Base-by-base conservation (phyloP, 2,329 filamentous ascomycete species). In the Dothideomycetes sp. region DNA sequence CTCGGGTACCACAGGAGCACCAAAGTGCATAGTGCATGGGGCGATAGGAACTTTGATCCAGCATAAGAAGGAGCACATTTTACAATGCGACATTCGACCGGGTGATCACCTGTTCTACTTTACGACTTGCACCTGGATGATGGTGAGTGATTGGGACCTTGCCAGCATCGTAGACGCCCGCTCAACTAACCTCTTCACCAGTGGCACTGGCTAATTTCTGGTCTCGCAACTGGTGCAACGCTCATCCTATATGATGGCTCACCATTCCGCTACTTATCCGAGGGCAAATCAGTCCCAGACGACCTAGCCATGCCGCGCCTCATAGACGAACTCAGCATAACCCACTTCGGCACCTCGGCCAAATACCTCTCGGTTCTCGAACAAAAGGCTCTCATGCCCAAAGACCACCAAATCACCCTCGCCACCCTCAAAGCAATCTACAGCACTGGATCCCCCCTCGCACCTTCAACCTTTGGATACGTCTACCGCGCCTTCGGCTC, bases 51-150 rank as follows among this genome's bases (percentile, higher is more conserved):
- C 89, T 0, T 67, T 98, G 5, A 73, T 96, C 37, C 89, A 96
- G 59, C 91, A 96, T 66, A 96, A 96, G 63, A 98, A 98, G 58
- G 91, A 96, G 58, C 88, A 94, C 56, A 73, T 81, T 34, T 69
- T 96, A 3, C 89, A 96, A 57, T 84, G 83, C 57, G 86, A 87
- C 16, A 77, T 98, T 47, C 70, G 72, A 7, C 72, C 80, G 0
- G 66, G 69, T 2, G 84, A 87, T 31, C 74, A 81, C 15, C 71
- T 95, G 54, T 84, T 95, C 60, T 95, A 95, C 65, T 95, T 88
- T 64, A 94, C 87, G 1, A 95, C 88, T 3, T 87, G 82, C 9
- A 93, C 86, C 0, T 95, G 88, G 91, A 96, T 98, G 88, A 96
- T 96, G 89, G n/a, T n/a, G n/a, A n/a, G n/a, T n/a, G n/a, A n/a